Percentiles rank a stretch among this genome's conserved stretches.
Conservation (phyloP, 108 stramenopile genomes). For the Parmales sp. region DNA sequence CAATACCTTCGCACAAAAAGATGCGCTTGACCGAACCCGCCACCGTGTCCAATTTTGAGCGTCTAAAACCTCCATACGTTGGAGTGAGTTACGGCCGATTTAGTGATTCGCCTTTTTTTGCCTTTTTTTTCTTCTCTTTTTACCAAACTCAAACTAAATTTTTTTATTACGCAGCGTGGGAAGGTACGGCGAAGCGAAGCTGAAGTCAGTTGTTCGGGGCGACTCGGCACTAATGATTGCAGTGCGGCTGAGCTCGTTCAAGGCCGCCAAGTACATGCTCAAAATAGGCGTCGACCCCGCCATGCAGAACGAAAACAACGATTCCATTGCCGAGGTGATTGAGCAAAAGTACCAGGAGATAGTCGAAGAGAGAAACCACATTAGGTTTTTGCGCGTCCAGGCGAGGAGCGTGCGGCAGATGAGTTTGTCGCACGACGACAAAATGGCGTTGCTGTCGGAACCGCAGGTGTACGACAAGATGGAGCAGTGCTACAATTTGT, state of each 20-base stretch:
- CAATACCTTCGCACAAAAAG: no score
- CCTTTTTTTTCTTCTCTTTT: no score
- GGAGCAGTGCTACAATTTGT: slow-evolving; percentile 6
- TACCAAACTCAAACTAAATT: no score
- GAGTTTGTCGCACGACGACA: slow-evolving; percentile 2
- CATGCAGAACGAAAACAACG: background rate
- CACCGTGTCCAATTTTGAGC: no score
- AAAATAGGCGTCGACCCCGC: background rate
- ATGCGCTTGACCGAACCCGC: no score
- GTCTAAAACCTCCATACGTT: no score
- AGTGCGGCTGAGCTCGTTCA: slow-evolving; percentile 10
- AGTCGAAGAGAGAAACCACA: slow-evolving; percentile 4
- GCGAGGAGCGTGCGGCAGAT: slow-evolving; percentile 1
- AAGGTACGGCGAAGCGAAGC: background rate
- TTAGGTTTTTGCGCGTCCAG: slow-evolving; percentile 1
- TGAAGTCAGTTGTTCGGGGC: background rate
- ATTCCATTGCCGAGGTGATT: background rate
- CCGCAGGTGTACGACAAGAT: background rate
- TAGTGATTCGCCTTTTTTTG: no score
- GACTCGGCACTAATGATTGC: slow-evolving; percentile 11
- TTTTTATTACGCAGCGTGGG: background rate
- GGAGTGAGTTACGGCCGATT: no score
- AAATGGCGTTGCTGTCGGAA: background rate
- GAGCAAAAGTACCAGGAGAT: background rate
- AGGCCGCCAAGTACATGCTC: slow-evolving; percentile 9